A percentile compares a stretch with the other conserved stretches of the same genome.
Conservation (phyloP, 139 green algal genomes). For the Chlorella sp. region DNA sequence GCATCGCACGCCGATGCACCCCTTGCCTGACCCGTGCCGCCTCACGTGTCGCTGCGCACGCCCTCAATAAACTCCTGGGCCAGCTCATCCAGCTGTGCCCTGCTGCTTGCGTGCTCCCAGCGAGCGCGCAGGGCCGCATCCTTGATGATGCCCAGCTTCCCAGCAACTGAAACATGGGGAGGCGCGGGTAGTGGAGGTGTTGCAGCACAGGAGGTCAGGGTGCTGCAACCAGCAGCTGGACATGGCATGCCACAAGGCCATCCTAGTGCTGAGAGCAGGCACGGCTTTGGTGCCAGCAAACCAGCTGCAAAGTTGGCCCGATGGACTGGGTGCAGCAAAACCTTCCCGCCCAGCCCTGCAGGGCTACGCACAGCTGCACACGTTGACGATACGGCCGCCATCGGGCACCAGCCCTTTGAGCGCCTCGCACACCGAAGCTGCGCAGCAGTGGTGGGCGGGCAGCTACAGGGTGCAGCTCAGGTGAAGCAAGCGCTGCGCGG, state of each 20-base stretch:
- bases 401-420: constrained; percentile 50
- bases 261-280: no score
- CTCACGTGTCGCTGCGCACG: constrained; percentile 46
- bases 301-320: no score
- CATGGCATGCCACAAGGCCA: no score
- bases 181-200: neutral
- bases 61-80: constrained; percentile 54
- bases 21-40: no score
- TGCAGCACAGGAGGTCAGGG: neutral
- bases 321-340: no score
- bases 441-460: no score
- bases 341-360: no score
- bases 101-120: constrained; percentile 37
- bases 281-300: no score
- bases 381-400: constrained; percentile 62
- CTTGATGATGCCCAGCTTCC: constrained; percentile 52
- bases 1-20: no score
- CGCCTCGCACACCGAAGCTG: constrained; percentile 39
- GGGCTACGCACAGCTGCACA: constrained; percentile 40
- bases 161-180: neutral
- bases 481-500: no score
- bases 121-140: constrained; percentile 5
- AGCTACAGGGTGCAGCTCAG: no score
- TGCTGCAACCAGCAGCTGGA: no score
- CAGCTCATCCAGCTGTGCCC: constrained; percentile 53